Evolutionary conservation across 2,329 filamentous ascomycete species (phyloP).

Genomic region (Trichoderma endophyticum): DNA sequence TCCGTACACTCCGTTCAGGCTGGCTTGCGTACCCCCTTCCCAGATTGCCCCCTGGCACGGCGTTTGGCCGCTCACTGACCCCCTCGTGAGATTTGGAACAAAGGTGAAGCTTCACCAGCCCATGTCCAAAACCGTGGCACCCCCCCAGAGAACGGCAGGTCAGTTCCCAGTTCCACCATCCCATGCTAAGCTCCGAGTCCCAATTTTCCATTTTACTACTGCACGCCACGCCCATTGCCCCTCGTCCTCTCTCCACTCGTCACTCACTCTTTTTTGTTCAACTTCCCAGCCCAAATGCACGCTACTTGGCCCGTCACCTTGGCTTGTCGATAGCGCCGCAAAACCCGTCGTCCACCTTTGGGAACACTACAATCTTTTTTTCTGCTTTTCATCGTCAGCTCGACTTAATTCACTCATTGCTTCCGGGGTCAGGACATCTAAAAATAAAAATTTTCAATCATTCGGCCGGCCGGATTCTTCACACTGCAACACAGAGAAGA

Average conservation of each 20-base stretch:
- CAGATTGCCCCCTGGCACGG: conserved; percentile 11
- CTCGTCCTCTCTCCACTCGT: conserved; percentile 17
- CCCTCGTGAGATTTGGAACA: conserved; percentile 12
- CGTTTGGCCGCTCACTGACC: conserved; percentile 11
- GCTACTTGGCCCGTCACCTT: conserved; percentile 20
- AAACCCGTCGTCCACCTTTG: conserved; percentile 1
- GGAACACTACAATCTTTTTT: conserved; percentile 10
- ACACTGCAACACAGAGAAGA: background rate
- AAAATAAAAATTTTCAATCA: conserved; percentile 6
- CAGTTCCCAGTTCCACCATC: conserved; percentile 16
- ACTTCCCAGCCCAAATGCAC: conserved; percentile 17
- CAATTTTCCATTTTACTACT: conserved; percentile 19
- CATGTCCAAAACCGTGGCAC: conserved; percentile 17
- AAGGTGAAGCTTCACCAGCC: conserved; percentile 16
- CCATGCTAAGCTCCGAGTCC: conserved; percentile 14
- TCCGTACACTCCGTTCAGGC: conserved; percentile 6
- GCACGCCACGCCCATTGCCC: conserved; percentile 17
- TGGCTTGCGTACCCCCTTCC: conserved; percentile 9
- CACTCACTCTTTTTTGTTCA: conserved; percentile 15
- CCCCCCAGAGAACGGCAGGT: conserved; percentile 15
- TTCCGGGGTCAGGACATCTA: conserved; percentile 2
- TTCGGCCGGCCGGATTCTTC: conserved; percentile 20
- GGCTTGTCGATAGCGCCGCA: conserved; percentile 21
- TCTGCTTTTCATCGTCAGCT: conserved; percentile 11
- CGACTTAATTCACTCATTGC: conserved; percentile 15